These are phyloP conservation scores for Annulohypoxylon truncatum DNA, from an alignment of 2,329 filamentous ascomycete genomes.

Conservation along the genomic window DNA sequence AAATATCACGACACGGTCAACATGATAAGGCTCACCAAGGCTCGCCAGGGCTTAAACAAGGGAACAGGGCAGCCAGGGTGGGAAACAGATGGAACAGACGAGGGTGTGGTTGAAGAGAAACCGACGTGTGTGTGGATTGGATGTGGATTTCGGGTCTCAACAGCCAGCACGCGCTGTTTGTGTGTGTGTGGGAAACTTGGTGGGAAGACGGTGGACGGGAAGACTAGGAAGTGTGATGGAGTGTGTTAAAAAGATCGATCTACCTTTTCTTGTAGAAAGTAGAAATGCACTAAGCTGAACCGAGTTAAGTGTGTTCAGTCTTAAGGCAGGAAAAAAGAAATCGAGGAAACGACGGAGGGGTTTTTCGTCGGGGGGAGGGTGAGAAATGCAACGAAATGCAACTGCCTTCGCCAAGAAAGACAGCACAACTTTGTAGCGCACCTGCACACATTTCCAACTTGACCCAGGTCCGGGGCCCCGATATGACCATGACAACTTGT, in stretches of 20 bases:
- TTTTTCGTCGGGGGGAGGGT: slow-evolving; percentile 5
- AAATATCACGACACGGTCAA: slow-evolving; percentile 50
- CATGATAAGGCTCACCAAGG: slow-evolving; percentile 42
- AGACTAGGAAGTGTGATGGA: slow-evolving; percentile 28
- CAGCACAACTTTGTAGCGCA: slow-evolving; percentile 29
- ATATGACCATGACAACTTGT: slow-evolving; percentile 25
- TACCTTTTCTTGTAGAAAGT: slow-evolving; percentile 32
- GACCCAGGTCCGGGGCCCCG: slow-evolving; percentile 11
- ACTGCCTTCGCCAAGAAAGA: slow-evolving; percentile 38
- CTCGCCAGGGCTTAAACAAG: neutral
- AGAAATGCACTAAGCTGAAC: slow-evolving; percentile 39
- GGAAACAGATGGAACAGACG: slow-evolving; percentile 21
- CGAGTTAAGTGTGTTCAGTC: slow-evolving; percentile 17
- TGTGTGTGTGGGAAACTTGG: slow-evolving; percentile 8
- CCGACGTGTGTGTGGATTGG: slow-evolving; percentile 1
- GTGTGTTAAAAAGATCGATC: slow-evolving; percentile 35
- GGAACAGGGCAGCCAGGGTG: neutral
- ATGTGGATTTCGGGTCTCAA: slow-evolving; percentile 33
- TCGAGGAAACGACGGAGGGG: slow-evolving; percentile 28
- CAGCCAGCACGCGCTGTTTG: neutral
- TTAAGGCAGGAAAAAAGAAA: slow-evolving; percentile 33
- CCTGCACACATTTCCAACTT: slow-evolving; percentile 2
- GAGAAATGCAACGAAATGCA: slow-evolving; percentile 27
- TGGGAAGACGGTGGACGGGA: neutral
- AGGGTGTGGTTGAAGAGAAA: slow-evolving; percentile 47